Base-by-base conservation (phyloP, 257 asterid genomes). In the Misopates orontium region DNA sequence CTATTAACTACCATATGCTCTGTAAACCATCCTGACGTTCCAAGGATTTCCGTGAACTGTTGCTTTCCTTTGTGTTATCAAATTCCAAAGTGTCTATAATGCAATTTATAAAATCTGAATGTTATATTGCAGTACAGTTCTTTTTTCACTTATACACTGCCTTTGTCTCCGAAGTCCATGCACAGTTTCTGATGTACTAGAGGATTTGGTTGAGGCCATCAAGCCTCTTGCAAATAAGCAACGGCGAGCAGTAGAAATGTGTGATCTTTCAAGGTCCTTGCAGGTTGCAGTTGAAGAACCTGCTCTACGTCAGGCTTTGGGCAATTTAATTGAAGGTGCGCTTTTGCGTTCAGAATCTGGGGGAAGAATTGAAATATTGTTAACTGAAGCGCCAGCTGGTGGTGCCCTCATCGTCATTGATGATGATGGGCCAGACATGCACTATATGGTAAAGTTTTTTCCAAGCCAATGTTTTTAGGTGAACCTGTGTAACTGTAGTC, bases 381-480 rank as follows among this genome's bases (percentile, higher is more conserved):
- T 86, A 40, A 79, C 90, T 12, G 85, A 70, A 72, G 91, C 97
- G 14, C 97, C 98, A 14, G 96, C 96, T 6, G 97, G 97, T 5
- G 98, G 96, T 13, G 90, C 80, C 60, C 93, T 93, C 22, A 68
- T 93, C 73, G 80, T 90, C 78, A 82, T 93, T 40, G 99, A 90
- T 22, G 99, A 93, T 47, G 93, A 93, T 71, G 98, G 98, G 25
- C 97, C 91, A 62, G 97, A 90, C 80, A 93, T 93, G 98, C 98
- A 85, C 67, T 93, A 81, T 68, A 93, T 90, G 98, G 98, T 93
- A 93, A 84, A 13, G 53, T 32, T 71, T 63, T 23, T 61, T 57
- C 22, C 61, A 23, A 14, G 21, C 56, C 12, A 16, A 23, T 32
- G 4, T 40, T n/a, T 56, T 62, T 54, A 55, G 60, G 31, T 49